phyloP scores from a whole-genome alignment of 495 filamentous ascomycete genomes.

The Rostrohypoxylon terebratum region DNA sequence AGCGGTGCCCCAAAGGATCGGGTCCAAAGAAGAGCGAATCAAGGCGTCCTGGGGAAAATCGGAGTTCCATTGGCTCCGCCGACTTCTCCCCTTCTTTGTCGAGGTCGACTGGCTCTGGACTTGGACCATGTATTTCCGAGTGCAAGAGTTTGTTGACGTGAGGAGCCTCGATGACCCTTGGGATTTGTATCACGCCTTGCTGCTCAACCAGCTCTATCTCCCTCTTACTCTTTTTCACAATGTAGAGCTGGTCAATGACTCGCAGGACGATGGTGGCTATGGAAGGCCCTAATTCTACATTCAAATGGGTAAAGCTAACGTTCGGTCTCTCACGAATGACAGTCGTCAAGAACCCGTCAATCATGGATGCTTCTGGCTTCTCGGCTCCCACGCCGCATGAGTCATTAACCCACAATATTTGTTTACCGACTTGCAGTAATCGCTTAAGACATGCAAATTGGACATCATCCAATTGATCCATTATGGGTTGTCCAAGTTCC shows the following conservation, averaged over 20 bases:
- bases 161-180: slow-evolving; percentile 12
- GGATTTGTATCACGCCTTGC: not conserved
- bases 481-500: not conserved
- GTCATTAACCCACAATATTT: slow-evolving; percentile 11
- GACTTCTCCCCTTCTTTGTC: not conserved
- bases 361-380: slow-evolving; percentile 12
- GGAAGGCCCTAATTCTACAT: not conserved
- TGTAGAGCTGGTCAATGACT: not conserved
- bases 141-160: slow-evolving; percentile 5
- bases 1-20: slow-evolving; percentile 46
- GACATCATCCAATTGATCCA: not conserved
- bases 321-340: slow-evolving; percentile 9
- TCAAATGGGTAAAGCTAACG: slow-evolving; percentile 10
- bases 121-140: not conserved
- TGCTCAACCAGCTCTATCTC: slow-evolving; percentile 19
- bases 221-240: not conserved
- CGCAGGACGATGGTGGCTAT: not conserved
- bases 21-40: slow-evolving; percentile 62
- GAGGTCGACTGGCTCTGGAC: not conserved
- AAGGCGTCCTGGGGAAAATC: slow-evolving; percentile 52
- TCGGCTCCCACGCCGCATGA: not conserved
- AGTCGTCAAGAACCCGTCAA: slow-evolving; percentile 11
- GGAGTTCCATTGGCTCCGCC: slow-evolving; percentile 9
- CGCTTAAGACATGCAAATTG: slow-evolving; percentile 6
- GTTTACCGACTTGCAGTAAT: not conserved